Percentiles rank a stretch among this genome's conserved stretches.
These are phyloP conservation scores for Curvularia hawaiiensis DNA, from an alignment of 2,329 filamentous ascomycete genomes.

Conservation along the genomic window DNA sequence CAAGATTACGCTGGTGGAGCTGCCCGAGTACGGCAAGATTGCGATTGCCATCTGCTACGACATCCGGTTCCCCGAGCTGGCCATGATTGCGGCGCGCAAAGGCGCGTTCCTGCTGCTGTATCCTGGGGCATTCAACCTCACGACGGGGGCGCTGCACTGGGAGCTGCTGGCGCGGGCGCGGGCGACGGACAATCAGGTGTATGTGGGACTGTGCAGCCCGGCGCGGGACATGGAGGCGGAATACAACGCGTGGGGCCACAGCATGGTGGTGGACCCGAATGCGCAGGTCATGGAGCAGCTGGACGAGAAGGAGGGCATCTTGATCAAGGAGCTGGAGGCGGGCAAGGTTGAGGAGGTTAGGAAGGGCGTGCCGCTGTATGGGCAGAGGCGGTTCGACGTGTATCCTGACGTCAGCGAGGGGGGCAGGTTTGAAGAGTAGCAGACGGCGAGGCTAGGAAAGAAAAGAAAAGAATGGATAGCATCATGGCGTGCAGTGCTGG, in stretches of 20 bases:
- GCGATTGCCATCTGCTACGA: slow-evolving; percentile 97
- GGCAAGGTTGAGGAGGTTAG: slow-evolving; percentile 49
- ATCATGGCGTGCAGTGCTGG: neutral
- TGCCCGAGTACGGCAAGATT: slow-evolving; percentile 87
- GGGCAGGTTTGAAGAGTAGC: slow-evolving; percentile 49
- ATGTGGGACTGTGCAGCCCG: slow-evolving; percentile 90
- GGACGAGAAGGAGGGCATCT: slow-evolving; percentile 76
- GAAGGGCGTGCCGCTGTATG: slow-evolving; percentile 80
- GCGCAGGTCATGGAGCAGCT: slow-evolving; percentile 80
- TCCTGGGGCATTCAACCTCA: slow-evolving; percentile 96
- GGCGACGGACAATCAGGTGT: slow-evolving; percentile 92
- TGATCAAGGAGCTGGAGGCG: slow-evolving; percentile 63
- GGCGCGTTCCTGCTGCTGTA: slow-evolving; percentile 90
- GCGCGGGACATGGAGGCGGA: slow-evolving; percentile 76
- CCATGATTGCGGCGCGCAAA: slow-evolving; percentile 82
- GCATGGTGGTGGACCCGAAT: slow-evolving; percentile 84
- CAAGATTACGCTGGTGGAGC: slow-evolving; percentile 81
- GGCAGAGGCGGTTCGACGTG: slow-evolving; percentile 90
- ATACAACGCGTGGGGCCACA: slow-evolving; percentile 94
- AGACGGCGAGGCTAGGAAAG: neutral
- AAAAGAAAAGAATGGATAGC: neutral
- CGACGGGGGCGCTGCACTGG: slow-evolving; percentile 93
- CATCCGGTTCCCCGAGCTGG: slow-evolving; percentile 92
- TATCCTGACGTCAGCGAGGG: slow-evolving; percentile 86
- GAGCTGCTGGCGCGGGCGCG: slow-evolving; percentile 78